These are phyloP conservation scores for Globisporangium alternatum DNA, from an alignment of 352 stramenopile genomes.

Conservation along the genomic window DNA sequence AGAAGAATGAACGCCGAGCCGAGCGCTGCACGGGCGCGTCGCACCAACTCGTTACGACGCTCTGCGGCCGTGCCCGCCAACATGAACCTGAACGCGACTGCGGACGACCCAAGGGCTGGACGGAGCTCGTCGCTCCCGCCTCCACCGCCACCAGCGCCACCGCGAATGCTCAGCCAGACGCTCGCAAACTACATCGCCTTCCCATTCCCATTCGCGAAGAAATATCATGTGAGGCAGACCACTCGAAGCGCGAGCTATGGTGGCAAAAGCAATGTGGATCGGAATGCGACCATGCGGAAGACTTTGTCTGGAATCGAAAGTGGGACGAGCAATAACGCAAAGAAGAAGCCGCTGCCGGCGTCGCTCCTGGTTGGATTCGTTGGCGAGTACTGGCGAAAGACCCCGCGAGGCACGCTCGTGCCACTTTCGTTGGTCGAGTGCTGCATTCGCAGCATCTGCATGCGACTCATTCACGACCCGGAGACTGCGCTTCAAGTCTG, in stretches of 20 bases:
- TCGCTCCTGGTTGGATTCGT: constrained; percentile 28
- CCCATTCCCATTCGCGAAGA: constrained; percentile 69
- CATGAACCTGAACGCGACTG: constrained; percentile 23
- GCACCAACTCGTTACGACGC: background rate
- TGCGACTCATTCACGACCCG: constrained; percentile 37
- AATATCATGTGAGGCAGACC: constrained; percentile 20
- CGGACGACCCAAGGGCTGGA: background rate
- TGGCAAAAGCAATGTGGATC: constrained; percentile 6
- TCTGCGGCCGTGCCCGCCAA: constrained; percentile 24
- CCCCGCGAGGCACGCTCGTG: constrained; percentile 28
- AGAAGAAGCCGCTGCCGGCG: constrained; percentile 10
- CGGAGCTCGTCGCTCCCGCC: background rate
- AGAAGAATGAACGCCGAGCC: constrained; percentile 12
- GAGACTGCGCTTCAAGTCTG: constrained; percentile 12
- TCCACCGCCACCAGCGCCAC: constrained; percentile 7
- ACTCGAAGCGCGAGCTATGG: constrained; percentile 12
- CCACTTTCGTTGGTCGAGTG: constrained; percentile 58
- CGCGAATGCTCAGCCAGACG: constrained; percentile 44
- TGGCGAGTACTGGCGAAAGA: constrained; percentile 52
- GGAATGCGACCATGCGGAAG: constrained; percentile 3
- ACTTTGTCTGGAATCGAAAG: background rate
- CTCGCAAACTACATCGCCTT: constrained; percentile 77
- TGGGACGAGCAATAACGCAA: background rate
- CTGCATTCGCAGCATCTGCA: constrained; percentile 51
- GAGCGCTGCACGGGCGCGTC: background rate